Conservation (phyloP, 208 protist species). For the Crithidia mellificae region DNA sequence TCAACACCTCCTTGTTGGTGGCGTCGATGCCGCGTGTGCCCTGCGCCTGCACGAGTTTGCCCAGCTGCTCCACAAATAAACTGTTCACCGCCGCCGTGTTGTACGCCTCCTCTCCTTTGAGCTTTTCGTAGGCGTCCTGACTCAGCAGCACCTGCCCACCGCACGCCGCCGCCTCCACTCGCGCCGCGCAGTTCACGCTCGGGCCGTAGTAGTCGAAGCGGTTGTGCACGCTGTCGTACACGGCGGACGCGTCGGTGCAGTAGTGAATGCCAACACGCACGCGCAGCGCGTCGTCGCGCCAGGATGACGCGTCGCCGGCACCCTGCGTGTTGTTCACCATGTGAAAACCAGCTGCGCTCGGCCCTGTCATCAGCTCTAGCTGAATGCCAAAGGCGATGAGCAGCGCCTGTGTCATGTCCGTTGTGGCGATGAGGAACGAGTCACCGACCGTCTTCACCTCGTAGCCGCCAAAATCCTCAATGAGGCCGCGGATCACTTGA, state of each 20-base stretch:
- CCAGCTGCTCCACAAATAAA: slow-evolving; percentile 28
- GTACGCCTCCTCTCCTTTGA: slow-evolving; percentile 20
- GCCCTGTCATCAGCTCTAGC: slow-evolving; percentile 11
- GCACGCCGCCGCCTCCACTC: slow-evolving; percentile 17
- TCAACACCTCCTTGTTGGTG: no score
- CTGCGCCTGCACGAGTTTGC: slow-evolving; percentile 22
- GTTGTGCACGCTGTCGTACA: slow-evolving; percentile 44
- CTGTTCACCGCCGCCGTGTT: background rate
- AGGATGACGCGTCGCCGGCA: background rate
- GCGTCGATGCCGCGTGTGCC: background rate
- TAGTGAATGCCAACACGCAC: slow-evolving; percentile 48
- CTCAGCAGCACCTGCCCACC: slow-evolving; percentile 10
- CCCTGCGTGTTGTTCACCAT: slow-evolving; percentile 38
- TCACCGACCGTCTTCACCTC: slow-evolving; percentile 71
- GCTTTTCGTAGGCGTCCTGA: slow-evolving; percentile 1
- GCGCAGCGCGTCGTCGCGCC: slow-evolving; percentile 25
- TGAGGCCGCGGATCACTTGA: slow-evolving; percentile 42
- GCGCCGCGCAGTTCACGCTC: slow-evolving; percentile 22
- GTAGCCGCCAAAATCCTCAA: slow-evolving; percentile 45
- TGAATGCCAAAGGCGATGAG: slow-evolving; percentile 19
- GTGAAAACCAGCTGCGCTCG: slow-evolving; percentile 7
- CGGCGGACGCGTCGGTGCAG: slow-evolving; percentile 37
- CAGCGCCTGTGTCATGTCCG: slow-evolving; percentile 4
- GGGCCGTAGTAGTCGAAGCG: slow-evolving; percentile 81
- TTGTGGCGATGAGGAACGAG: slow-evolving; percentile 56